Evolutionary conservation across 2,329 filamentous ascomycete genomes (phyloP), one percentile per base, ranked within the genome.

Genomic region (Ciborinia camelliae): DNA sequence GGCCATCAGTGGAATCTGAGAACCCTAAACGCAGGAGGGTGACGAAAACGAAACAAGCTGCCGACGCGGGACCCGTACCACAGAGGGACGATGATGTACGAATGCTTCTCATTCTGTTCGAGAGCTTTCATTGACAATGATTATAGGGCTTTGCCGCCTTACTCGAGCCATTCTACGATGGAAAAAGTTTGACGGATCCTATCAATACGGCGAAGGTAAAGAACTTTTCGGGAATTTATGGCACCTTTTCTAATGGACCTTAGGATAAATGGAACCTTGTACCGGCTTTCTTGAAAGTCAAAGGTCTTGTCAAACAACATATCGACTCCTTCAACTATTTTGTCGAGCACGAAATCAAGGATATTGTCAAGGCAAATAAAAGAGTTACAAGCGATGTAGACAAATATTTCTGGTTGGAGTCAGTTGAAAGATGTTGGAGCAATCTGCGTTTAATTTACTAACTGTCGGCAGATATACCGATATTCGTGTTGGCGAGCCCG

Each of bases 271-370:
- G 94, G 86, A 97, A 98, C 76, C 82, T 99, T 50, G 80, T 99
- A 35, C 96, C 95, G 0, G 95, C 95, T n/a, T 99, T 99, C 77
- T 81, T 99, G 66, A 97, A 97, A 78, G 93, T 97, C 73, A 99
- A 99, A 79, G 85, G 93, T 65, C 82, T 97, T 65, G 93, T 97
- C 62, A 97, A 97, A 78, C 94, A 98, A 81, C 85, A 82, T 69
- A 83, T 73, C 53, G 96, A 99, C 80, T 98, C 95, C 30, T 99
- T 96, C 83, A 97, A 99, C 79, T 97, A 95, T 79, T 98, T 99
- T 73, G 90, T 97, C 70, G 92, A 99, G 72, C 90, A 96, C 64
- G 93, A 98, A 75, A 88, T 99, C 76, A 97, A 97, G 79, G 93
- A 97, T 73, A 99, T 99, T 71, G 90, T 99, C 70, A 88, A 91